A percentile compares a stretch with the other conserved stretches of the same genome.
Conservation (phyloP, 495 filamentous ascomycete species). For the Talaromyces proteolyticus region DNA sequence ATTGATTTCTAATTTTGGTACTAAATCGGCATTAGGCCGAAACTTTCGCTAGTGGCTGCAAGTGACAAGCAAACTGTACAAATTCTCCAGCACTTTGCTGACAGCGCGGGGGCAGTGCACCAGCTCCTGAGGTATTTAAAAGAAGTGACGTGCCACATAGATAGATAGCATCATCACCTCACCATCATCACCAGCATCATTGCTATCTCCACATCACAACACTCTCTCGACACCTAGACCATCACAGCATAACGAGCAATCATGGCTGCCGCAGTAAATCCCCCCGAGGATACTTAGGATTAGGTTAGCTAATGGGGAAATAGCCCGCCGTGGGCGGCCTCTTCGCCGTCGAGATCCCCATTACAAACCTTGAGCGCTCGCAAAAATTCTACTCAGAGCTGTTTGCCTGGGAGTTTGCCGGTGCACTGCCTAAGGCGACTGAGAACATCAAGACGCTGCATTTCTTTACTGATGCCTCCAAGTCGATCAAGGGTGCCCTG, state of each 20-base stretch:
- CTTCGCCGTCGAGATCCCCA: slow-evolving; percentile 4
- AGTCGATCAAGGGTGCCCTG: slow-evolving; percentile 1
- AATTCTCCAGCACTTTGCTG: no score
- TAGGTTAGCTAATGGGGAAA: neutral
- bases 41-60: no score
- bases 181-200: no score
- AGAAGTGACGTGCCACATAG: no score
- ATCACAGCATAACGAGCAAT: neutral
- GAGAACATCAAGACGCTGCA: neutral
- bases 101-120: no score
- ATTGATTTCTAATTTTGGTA: no score
- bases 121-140: no score
- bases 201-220: neutral
- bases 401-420: neutral
- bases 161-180: no score
- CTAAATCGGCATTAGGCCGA: no score
- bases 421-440: neutral
- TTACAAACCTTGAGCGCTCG: neutral
- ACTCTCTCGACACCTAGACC: neutral
- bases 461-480: slow-evolving; percentile 1
- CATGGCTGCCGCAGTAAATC: neutral
- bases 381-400: slow-evolving; percentile 4
- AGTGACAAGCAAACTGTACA: no score
- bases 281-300: neutral
- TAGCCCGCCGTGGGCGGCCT: neutral